phyloP scores from a whole-genome alignment of 805 yeast genomes.

The Kuraishia borneana region DNA sequence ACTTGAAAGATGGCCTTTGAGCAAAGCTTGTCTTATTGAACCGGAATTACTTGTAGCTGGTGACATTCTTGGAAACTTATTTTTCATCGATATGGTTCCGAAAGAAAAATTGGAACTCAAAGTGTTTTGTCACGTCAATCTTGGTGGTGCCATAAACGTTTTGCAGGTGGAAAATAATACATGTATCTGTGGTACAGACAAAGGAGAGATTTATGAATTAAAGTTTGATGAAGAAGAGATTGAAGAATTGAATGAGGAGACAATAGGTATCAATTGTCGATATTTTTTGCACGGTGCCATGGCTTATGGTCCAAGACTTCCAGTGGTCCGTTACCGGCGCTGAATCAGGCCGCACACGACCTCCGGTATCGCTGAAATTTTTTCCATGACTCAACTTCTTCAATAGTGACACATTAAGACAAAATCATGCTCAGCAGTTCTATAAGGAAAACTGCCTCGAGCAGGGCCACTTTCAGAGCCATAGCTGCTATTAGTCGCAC shows the following conservation, averaged over 20 bases:
- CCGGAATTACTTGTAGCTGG: not conserved
- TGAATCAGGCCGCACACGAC: not conserved
- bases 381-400: not conserved
- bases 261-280: too few relatives aligned
- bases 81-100: not conserved
- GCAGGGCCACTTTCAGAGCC: not conserved
- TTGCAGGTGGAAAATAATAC: not conserved
- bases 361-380: not conserved
- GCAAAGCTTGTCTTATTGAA: not conserved
- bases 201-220: not conserved
- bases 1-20: not conserved
- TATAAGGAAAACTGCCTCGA: constrained; percentile 1
- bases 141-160: not conserved
- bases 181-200: constrained; percentile 1
- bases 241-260: not conserved
- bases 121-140: not conserved
- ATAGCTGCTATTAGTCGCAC: not conserved
- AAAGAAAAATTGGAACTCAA: not conserved
- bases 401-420: not conserved
- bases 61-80: not conserved
- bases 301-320: too few relatives aligned
- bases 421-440: not conserved
- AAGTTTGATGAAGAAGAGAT: constrained; percentile 3
- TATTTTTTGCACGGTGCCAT: too few relatives aligned
- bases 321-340: not conserved